Conservation (phyloP, 2,329 filamentous ascomycete species). For the Cryphonectria parasitica region DNA sequence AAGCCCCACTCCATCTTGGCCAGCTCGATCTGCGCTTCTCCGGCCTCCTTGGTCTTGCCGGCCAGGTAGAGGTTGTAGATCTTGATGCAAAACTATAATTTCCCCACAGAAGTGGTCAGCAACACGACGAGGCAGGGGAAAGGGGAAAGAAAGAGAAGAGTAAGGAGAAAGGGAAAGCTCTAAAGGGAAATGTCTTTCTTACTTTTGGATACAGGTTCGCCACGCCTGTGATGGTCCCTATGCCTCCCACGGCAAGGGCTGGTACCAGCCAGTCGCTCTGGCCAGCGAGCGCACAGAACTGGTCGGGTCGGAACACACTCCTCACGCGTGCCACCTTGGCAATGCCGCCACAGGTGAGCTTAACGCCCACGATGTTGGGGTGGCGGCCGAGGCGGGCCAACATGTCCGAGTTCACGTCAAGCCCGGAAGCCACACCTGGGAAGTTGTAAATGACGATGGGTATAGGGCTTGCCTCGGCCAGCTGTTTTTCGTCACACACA, state of each 20-base stretch:
- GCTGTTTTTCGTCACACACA: constrained; percentile 25
- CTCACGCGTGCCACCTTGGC: constrained; percentile 67
- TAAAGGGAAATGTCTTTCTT: neutral
- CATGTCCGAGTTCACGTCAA: constrained; percentile 70
- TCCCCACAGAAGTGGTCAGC: constrained; percentile 37
- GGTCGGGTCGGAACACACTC: constrained; percentile 48
- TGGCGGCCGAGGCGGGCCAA: constrained; percentile 62
- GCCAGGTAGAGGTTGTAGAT: constrained; percentile 53
- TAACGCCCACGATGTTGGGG: constrained; percentile 70
- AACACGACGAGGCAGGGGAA: neutral
- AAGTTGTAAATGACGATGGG: constrained; percentile 76
- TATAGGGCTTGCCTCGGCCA: constrained; percentile 62
- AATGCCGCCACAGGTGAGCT: constrained; percentile 73
- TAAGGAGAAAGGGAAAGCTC: too few species aligned
- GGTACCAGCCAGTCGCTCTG: constrained; percentile 72
- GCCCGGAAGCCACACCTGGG: constrained; percentile 67
- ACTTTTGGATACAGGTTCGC: constrained; percentile 61
- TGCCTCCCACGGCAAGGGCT: constrained; percentile 58
- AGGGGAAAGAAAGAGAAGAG: constrained; percentile 1
- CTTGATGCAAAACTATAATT: constrained; percentile 43
- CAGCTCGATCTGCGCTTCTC: constrained; percentile 53
- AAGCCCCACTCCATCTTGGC: constrained; percentile 60
- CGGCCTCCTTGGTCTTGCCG: constrained; percentile 52
- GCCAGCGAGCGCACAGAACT: constrained; percentile 70
- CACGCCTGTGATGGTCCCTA: constrained; percentile 62